phyloP scores from a whole-genome alignment of 1,139 yeast species.

The Saccharomyces hybrid region DNA sequence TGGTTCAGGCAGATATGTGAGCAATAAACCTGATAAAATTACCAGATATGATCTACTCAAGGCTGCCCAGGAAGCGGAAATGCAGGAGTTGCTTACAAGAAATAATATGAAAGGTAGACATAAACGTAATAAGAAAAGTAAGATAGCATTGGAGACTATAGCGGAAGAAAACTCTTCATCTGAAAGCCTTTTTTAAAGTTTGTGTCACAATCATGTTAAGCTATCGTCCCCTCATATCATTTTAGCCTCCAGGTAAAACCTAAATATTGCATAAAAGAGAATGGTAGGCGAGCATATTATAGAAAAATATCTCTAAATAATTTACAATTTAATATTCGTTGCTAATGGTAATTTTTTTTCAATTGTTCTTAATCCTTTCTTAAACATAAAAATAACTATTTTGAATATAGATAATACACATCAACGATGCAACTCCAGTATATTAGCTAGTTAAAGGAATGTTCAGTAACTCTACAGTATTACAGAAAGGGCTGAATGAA shows the following conservation, averaged over 20 bases:
- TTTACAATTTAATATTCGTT: not conserved
- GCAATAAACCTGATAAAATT: slow-evolving; percentile 11
- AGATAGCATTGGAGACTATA: not conserved
- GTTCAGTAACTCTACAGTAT: slow-evolving; percentile 7
- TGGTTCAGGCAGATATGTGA: slow-evolving; percentile 12
- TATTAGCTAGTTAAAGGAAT: not conserved
- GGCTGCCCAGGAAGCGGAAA: slow-evolving; percentile 4
- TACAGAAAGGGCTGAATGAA: slow-evolving; percentile 46
- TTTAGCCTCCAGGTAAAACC: not conserved
- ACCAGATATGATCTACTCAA: slow-evolving; percentile 10
- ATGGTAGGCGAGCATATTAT: not conserved
- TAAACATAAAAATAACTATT: not conserved
- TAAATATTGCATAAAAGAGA: not conserved
- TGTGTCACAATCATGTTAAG: not conserved
- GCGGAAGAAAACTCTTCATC: not conserved
- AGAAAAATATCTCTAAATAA: not conserved
- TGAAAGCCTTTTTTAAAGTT: not conserved
- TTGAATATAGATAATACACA: not conserved
- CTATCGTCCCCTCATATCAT: not conserved
- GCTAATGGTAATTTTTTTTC: not conserved
- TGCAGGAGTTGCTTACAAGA: not conserved
- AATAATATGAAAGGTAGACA: not conserved
- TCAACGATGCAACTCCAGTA: slow-evolving; percentile 7
- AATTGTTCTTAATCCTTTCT: not conserved
- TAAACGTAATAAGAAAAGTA: not conserved